These are phyloP conservation scores for Phytophthora niederhauseri DNA, from an alignment of 352 stramenopile species.

Conservation along the genomic window DNA sequence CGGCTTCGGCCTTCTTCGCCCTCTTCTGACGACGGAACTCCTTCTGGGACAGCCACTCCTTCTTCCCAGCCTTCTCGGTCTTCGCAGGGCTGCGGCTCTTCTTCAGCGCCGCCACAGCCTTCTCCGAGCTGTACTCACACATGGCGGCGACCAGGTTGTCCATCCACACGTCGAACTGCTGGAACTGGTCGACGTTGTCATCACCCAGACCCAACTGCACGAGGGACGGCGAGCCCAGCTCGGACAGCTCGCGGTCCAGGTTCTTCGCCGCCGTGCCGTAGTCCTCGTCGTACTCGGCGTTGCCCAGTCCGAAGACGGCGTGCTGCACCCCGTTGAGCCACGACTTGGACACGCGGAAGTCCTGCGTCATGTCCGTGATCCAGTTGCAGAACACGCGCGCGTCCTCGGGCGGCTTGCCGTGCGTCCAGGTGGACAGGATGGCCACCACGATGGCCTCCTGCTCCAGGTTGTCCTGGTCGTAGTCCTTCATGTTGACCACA, in stretches of 20 bases:
- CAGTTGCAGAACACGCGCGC: conserved; percentile 84
- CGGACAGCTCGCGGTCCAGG: conserved; percentile 60
- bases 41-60: conserved; percentile 80
- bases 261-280: conserved; percentile 85
- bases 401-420: conserved; percentile 76
- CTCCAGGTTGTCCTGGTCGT: conserved; percentile 91
- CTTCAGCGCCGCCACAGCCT: conserved; percentile 24
- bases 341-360: conserved; percentile 89
- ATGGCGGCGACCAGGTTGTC: conserved; percentile 80
- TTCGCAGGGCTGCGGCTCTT: conserved; percentile 23
- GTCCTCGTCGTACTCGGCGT: conserved; percentile 89
- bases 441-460: conserved; percentile 85
- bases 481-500: conserved; percentile 90
- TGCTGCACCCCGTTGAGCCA: conserved; percentile 78
- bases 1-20: conserved; percentile 62
- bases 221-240: conserved; percentile 70
- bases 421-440: conserved; percentile 88
- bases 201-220: conserved; percentile 72
- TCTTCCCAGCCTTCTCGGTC: conserved; percentile 26
- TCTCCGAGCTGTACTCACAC: conserved; percentile 73
- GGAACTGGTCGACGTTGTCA: conserved; percentile 84
- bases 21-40: conserved; percentile 88
- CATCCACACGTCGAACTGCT: conserved; percentile 84
- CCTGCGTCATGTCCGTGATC: conserved; percentile 88
- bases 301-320: conserved; percentile 88